phyloP scores from a whole-genome alignment of 768 basidiomycete genomes.

The Dioszegia aurantiaca region DNA sequence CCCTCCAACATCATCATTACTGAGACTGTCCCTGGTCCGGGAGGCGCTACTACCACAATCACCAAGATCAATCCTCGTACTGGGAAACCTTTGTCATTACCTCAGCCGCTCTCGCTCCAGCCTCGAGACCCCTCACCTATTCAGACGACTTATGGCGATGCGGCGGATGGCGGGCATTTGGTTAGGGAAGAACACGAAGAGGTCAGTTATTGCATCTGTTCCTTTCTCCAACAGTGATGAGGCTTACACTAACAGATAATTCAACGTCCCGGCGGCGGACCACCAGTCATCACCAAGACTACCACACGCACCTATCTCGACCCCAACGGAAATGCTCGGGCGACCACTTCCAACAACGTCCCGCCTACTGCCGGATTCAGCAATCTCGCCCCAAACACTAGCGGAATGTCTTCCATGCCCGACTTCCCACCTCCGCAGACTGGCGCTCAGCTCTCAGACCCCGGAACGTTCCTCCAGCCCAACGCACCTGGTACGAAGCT shows the following conservation, averaged over 20 bases:
- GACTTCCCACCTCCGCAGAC: slow-evolving; percentile 9
- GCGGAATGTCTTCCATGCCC: not conserved
- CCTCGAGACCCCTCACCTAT: slow-evolving; percentile 35
- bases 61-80: slow-evolving; percentile 40
- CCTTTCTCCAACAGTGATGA: not conserved
- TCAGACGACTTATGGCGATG: slow-evolving; percentile 18
- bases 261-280: slow-evolving; percentile 33
- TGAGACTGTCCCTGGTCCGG: slow-evolving; percentile 12
- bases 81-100: slow-evolving; percentile 36
- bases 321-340: slow-evolving; percentile 5
- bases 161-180: slow-evolving; percentile 21
- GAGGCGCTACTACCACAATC: slow-evolving; percentile 13
- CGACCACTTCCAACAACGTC: slow-evolving; percentile 10
- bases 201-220: slow-evolving; percentile 23
- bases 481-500: not conserved
- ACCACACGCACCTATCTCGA: slow-evolving; percentile 36
- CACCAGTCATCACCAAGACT: slow-evolving; percentile 36
- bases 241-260: slow-evolving; percentile 31
- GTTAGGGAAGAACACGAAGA: slow-evolving; percentile 45
- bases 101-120: slow-evolving; percentile 32
- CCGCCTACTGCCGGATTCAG: slow-evolving; percentile 9
- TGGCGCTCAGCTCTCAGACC: slow-evolving; percentile 16
- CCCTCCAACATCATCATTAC: slow-evolving; percentile 7
- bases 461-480: slow-evolving; percentile 8
- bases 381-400: slow-evolving; percentile 4